phyloP scores from a whole-genome alignment of 805 yeast genomes.

The Candida boidinii region DNA sequence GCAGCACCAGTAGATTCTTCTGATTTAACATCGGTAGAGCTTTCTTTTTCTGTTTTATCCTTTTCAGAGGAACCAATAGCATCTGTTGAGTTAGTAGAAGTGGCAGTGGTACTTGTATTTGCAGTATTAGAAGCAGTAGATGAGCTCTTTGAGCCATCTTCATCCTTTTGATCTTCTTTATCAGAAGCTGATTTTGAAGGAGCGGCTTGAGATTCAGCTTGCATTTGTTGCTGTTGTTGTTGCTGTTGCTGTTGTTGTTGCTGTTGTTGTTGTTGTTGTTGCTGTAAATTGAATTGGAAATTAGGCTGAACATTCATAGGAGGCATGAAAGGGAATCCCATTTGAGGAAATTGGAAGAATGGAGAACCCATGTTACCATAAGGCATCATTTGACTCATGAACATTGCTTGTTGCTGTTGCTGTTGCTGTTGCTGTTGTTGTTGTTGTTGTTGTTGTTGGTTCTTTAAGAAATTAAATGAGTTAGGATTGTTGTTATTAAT shows the following conservation, averaged over 20 bases:
- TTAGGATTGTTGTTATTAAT: slow-evolving; percentile 6
- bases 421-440: slow-evolving; percentile 5
- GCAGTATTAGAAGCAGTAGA: no score
- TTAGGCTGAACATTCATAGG: no score
- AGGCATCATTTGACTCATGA: slow-evolving; percentile 7
- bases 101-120: neutral
- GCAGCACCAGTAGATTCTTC: neutral
- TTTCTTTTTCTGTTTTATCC: no score
- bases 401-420: slow-evolving; percentile 1
- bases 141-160: no score
- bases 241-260: neutral
- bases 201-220: no score
- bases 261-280: neutral
- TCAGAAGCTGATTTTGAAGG: no score
- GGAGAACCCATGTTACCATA: slow-evolving; percentile 22
- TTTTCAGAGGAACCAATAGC: neutral
- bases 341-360: slow-evolving; percentile 24
- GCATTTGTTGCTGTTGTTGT: neutral
- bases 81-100: no score
- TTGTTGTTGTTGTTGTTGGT: slow-evolving; percentile 9
- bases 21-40: no score
- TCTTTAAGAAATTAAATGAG: slow-evolving; percentile 7
- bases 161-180: no score
- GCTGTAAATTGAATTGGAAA: slow-evolving; percentile 11
- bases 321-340: slow-evolving; percentile 26